Conservation (phyloP, 2,329 filamentous ascomycete species). For the Aspergillus texensis region DNA sequence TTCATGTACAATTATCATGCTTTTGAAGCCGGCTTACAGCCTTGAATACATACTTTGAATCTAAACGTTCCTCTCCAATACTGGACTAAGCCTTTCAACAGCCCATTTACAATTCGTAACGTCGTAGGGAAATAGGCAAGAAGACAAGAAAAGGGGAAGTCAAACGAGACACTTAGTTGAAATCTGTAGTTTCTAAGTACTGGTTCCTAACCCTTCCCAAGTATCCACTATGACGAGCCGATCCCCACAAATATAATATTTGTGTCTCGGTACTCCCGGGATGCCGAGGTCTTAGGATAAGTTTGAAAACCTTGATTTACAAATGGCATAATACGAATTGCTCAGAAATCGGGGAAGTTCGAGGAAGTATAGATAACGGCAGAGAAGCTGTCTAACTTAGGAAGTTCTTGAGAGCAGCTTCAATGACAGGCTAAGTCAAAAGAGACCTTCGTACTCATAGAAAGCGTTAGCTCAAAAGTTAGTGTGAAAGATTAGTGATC, state of each 20-base stretch:
- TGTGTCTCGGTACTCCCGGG: not conserved
- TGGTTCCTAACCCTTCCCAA: not conserved
- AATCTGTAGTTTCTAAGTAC: too few species aligned
- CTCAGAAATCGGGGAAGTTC: too few species aligned
- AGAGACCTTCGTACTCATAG: too few species aligned
- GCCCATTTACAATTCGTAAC: rapidly evolving
- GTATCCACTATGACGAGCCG: not conserved
- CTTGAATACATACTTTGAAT: not conserved
- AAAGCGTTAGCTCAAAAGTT: too few species aligned
- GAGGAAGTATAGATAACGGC: too few species aligned
- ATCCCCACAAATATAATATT: not conserved
- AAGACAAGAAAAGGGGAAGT: not conserved
- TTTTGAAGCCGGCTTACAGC: not conserved
- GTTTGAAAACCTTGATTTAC: too few species aligned
- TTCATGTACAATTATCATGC: not conserved
- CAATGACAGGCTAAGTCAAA: too few species aligned
- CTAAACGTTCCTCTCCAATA: not conserved
- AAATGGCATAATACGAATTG: too few species aligned
- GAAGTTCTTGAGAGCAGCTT: too few species aligned
- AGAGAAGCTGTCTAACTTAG: too few species aligned
- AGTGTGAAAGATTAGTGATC: too few species aligned
- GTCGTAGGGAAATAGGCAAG: not conserved
- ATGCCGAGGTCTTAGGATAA: too few species aligned
- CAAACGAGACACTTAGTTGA: not conserved
- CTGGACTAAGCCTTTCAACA: not conserved